A percentile compares a stretch with the other conserved stretches of the same genome.
Evolutionary conservation across 2,329 filamentous ascomycete genomes (phyloP).

Genomic region (Beauveria medogensis): DNA sequence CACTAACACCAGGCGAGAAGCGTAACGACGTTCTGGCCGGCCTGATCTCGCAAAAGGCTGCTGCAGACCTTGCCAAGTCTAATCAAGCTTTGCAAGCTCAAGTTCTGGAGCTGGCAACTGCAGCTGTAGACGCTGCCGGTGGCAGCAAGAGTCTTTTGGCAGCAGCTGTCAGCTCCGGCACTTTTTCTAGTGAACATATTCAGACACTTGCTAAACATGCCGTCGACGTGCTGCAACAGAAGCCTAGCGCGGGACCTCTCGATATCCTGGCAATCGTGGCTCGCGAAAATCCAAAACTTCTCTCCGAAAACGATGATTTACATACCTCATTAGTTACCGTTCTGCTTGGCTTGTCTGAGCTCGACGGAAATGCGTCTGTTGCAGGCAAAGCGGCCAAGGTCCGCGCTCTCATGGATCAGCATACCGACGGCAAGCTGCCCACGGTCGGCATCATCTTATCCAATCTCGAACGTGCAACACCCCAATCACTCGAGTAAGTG

Average conservation of each 20-base stretch:
- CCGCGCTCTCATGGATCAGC: conserved; percentile 37
- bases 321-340: conserved; percentile 44
- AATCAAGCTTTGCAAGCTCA: conserved; percentile 37
- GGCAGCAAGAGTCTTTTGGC: conserved; percentile 38
- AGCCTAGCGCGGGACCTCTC: conserved; percentile 35
- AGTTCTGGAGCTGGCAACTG: conserved; percentile 32
- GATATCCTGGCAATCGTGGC: conserved; percentile 36
- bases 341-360: conserved; percentile 46
- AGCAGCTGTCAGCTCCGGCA: conserved; percentile 35
- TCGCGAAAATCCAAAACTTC: conserved; percentile 30
- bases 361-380: conserved; percentile 26
- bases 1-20: conserved; percentile 16
- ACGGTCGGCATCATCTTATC: conserved; percentile 44
- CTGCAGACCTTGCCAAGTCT: conserved; percentile 30
- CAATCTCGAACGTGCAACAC: conserved; percentile 42
- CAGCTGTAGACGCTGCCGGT: conserved; percentile 27
- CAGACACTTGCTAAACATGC: conserved; percentile 28
- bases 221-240: conserved; percentile 23
- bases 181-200: conserved; percentile 28
- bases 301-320: conserved; percentile 35
- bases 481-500: conserved; percentile 43
- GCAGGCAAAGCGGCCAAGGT: conserved; percentile 35
- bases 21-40: conserved; percentile 29
- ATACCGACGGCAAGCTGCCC: conserved; percentile 34
- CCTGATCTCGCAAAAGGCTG: conserved; percentile 39